Evolutionary conservation across 306 rosid species (phyloP), one percentile per base, ranked within the genome.

Genomic region (Hippophae rhamnoides): DNA sequence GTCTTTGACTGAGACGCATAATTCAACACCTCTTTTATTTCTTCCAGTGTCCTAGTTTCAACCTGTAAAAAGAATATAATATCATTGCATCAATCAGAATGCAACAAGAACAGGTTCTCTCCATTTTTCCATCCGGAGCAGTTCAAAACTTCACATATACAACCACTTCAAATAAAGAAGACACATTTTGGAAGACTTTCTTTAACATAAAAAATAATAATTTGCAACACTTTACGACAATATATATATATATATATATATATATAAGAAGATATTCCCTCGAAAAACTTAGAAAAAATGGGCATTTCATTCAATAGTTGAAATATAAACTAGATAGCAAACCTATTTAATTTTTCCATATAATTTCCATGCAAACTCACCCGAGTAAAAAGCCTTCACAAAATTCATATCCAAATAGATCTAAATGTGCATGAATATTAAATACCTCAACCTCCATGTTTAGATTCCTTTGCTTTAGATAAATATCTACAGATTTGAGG

Each of bases 11-110:
- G 82, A 51, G 84, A 72, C 53, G 98, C 85, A 67, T 83, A 82
- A 55, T 69, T 66, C 43, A 87, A 70, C 56, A 78, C 92, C 68
- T 85, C 86, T 11, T 80, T 67, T 64, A 88, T 76, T 75, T 92
- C 98, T 69, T 88, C 90, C 11, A 85, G 79, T 43, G 95, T 92
- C 69, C 98, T 84, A 58, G 98, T 92, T 76, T 92, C 95, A 58
- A 92, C 93, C 98, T 92, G 76, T 51, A 60, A 72, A 65, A 60
- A 45, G 48, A 58, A 43, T 10, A 9, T 38, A 43, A 59, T 26
- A 61, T 47, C 13, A 42, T 13, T 57, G 62, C 57, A 69, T 56
- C 59, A 47, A 78, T 23, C 38, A 59, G 10, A 23, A 25, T 49
- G 53, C 65, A 27, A 43, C 70, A 26, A 45, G 51, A 60, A 58